Evolutionary conservation across 2,329 filamentous ascomycete species (phyloP), one percentile per base, ranked within the genome.

Genomic region (Colletotrichum costaricense): DNA sequence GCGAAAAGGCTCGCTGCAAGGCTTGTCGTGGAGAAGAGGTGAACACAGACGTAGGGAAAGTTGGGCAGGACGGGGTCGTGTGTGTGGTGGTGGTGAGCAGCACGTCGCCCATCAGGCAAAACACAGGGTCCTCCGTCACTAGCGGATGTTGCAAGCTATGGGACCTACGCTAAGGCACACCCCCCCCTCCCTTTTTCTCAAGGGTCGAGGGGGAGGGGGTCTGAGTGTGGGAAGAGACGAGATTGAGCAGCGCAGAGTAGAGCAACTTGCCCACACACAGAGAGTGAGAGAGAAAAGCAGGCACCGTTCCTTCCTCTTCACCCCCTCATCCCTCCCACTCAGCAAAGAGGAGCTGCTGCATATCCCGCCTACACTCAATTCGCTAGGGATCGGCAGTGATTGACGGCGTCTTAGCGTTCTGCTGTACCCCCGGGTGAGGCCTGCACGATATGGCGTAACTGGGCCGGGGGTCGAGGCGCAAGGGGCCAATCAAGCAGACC

Each of bases 401-500:
- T 55, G 74, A 75, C 69, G 66, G 65, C 42, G 64, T 64, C 69
- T 66, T 74, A 75, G 72, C 66, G 62, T 57, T 57, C 46, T 30
- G 26, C 62, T 49, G 26, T 22, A 42, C 46, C 56, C 46, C 69
- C 58, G 33, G 62, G 67, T 35, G 24, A 54, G 58, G 63, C 28
- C 68, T 74, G 68, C 35, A 74, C 67, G 24, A 63, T 74, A 74
- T 74, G 72, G 72, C 72, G 72, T 74, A 74, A 72, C 69, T 72
- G 68, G 24, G 52, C 72, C 52, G 63, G 72, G 72, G 63, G 57
- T 63, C 16, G 52, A 22, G 63, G 35, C 49, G 55, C 54, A 35
- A 38, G 33, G 26, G 52, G 38, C 58, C 49, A 64, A 56, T 56
- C 35, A 54, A 26, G 67, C 59, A 33, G 49, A n/a, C 60, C 14